Evolutionary conservation across 495 filamentous ascomycete species (phyloP).

Genomic region (Xylaria bambusicola): DNA sequence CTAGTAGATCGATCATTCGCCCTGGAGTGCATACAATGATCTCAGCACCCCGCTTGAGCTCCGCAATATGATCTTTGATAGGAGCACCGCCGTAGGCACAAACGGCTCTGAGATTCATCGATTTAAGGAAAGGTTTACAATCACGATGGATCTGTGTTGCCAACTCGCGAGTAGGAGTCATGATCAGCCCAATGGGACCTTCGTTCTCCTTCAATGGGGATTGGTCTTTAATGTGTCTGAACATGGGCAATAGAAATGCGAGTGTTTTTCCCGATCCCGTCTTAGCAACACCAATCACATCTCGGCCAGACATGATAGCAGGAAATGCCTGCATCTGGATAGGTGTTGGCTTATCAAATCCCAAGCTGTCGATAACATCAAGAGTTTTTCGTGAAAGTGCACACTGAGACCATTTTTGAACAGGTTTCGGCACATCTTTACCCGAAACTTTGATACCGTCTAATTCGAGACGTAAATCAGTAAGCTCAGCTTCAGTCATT

Average conservation of each 20-base stretch:
- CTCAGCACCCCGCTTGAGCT: conserved; percentile 92
- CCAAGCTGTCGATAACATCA: conserved; percentile 80
- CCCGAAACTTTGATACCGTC: conserved; percentile 93
- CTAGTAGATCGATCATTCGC: conserved; percentile 94
- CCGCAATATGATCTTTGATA: conserved; percentile 97
- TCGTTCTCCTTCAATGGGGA: conserved; percentile 78
- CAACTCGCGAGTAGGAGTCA: conserved; percentile 94
- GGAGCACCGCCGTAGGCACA: conserved; percentile 94
- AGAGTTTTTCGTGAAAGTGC: conserved; percentile 83
- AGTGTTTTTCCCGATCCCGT: conserved; percentile 99
- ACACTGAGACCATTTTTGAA: conserved; percentile 96
- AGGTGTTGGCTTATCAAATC: conserved; percentile 86
- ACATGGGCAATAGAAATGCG: conserved; percentile 93
- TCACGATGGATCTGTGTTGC: conserved; percentile 94
- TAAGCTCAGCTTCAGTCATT: conserved; percentile 84
- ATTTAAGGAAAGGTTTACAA: conserved; percentile 89
- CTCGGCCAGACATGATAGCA: conserved; percentile 91
- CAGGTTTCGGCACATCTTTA: conserved; percentile 84
- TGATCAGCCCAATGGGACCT: conserved; percentile 82
- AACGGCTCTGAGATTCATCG: conserved; percentile 85
- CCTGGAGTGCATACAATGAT: conserved; percentile 95
- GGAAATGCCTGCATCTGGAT: conserved; percentile 97
- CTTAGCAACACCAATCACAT: conserved; percentile 96
- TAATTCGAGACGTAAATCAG: conserved; percentile 78
- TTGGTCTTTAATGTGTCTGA: conserved; percentile 96